These are phyloP conservation scores for Beauveria australis DNA, from an alignment of 2,329 filamentous ascomycete genomes.

Conservation along the genomic window DNA sequence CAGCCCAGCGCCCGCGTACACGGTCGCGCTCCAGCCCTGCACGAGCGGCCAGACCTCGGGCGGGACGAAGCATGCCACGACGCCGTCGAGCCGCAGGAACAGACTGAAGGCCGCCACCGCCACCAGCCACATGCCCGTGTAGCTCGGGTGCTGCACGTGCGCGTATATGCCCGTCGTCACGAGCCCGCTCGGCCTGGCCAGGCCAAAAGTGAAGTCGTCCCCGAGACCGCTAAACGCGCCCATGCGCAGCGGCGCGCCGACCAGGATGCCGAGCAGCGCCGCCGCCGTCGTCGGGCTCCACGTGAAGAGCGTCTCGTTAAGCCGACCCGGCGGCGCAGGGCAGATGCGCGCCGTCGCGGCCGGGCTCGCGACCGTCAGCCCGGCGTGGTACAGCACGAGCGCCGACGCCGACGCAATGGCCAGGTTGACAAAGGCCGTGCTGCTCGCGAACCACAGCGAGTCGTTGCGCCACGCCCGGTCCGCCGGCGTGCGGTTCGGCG, in stretches of 20 bases:
- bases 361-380: background rate
- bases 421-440: background rate
- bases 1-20: background rate
- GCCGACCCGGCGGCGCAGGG: background rate
- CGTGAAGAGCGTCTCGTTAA: background rate
- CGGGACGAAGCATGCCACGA: background rate
- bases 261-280: constrained; percentile 15
- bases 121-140: constrained; percentile 34
- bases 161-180: constrained; percentile 39
- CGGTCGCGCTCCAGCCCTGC: background rate
- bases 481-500: constrained; percentile 3
- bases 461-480: constrained; percentile 4
- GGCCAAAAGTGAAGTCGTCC: constrained; percentile 44
- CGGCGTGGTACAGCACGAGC: background rate
- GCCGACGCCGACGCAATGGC: background rate
- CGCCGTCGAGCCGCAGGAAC: constrained; percentile 20
- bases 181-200: constrained; percentile 36
- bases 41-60: background rate
- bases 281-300: background rate
- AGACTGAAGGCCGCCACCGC: constrained; percentile 23
- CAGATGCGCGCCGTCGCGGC: background rate
- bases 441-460: background rate
- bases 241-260: constrained; percentile 24
- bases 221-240: constrained; percentile 37
- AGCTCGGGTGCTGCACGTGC: constrained; percentile 45